Conservation (phyloP, 2,329 filamentous ascomycete genomes). For the Bretziella fagacearum region DNA sequence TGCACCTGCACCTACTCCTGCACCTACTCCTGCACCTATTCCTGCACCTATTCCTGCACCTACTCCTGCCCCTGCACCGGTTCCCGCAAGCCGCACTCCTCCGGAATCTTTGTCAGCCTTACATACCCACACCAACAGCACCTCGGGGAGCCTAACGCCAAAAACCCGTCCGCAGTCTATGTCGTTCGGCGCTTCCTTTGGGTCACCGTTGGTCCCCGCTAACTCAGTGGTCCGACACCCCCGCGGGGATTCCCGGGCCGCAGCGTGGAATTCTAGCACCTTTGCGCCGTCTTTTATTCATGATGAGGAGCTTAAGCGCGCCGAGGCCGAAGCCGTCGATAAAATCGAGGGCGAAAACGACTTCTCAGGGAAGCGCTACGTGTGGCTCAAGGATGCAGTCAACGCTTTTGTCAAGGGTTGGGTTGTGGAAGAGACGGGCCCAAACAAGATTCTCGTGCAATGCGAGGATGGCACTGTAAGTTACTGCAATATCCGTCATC, state of each 20-base stretch:
- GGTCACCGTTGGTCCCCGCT: constrained; percentile 25
- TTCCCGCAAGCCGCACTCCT: background rate
- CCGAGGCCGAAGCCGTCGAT: constrained; percentile 36
- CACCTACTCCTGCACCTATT: background rate
- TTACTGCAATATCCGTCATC: too few relatives aligned
- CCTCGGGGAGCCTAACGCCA: background rate
- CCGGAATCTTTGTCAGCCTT: background rate
- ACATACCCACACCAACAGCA: background rate
- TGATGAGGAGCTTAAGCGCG: constrained; percentile 51
- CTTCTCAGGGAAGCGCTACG: constrained; percentile 95
- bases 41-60: background rate
- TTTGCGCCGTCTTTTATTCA: constrained; percentile 97
- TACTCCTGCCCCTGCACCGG: background rate
- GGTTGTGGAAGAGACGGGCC: constrained; percentile 65
- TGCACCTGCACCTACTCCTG: background rate
- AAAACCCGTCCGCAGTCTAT: constrained; percentile 10
- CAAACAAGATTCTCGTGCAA: constrained; percentile 61
- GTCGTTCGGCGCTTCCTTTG: constrained; percentile 26
- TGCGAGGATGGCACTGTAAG: constrained; percentile 81
- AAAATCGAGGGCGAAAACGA: constrained; percentile 95
- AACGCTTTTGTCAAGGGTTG: constrained; percentile 83
- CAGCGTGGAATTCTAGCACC: constrained; percentile 52
- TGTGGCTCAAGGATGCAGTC: constrained; percentile 83
- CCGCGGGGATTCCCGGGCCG: constrained; percentile 46
- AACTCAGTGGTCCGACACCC: constrained; percentile 25